Conservation (phyloP, 163 green algal species). For the Prototheca stagnorum region DNA sequence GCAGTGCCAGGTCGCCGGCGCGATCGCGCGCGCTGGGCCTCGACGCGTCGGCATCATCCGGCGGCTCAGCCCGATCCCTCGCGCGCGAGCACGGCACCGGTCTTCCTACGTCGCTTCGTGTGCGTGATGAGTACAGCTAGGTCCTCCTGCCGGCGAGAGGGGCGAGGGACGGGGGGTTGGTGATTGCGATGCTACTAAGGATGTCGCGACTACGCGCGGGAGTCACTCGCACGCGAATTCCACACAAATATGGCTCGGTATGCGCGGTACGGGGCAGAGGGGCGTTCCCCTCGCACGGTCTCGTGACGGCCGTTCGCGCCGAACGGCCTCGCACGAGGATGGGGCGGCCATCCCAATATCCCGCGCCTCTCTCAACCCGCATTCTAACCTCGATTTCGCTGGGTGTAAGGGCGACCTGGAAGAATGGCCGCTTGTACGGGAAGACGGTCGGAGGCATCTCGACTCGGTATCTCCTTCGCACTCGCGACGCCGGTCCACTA, state of each 20-base stretch:
- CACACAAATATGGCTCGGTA: neutral
- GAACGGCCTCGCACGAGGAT: neutral
- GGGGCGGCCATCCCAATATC: neutral
- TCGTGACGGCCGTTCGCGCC: neutral
- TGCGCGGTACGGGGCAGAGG: neutral
- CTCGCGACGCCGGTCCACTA: too few species aligned
- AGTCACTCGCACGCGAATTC: too few species aligned
- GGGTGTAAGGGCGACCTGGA: slow-evolving; percentile 36
- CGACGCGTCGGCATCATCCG: too few species aligned
- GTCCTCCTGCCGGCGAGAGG: slow-evolving; percentile 31
- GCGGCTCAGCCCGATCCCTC: too few species aligned
- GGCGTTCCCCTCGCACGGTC: neutral
- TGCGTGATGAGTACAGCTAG: slow-evolving; percentile 47
- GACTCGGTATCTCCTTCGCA: too few species aligned
- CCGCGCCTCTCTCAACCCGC: too few species aligned
- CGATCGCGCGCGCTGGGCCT: too few species aligned
- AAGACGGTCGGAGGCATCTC: slow-evolving; percentile 25
- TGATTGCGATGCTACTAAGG: too few species aligned
- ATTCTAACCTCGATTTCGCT: slow-evolving; percentile 52
- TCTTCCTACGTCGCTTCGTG: slow-evolving; percentile 33
- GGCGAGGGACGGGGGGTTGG: neutral
- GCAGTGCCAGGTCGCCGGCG: too few species aligned
- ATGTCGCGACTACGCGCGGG: too few species aligned
- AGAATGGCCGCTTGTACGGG: slow-evolving; percentile 60
- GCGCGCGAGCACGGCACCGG: too few species aligned